Percentiles rank a stretch among this genome's conserved stretches.
These are phyloP conservation scores for Globisporangium spiculum DNA, from an alignment of 352 stramenopile species.

Conservation along the genomic window DNA sequence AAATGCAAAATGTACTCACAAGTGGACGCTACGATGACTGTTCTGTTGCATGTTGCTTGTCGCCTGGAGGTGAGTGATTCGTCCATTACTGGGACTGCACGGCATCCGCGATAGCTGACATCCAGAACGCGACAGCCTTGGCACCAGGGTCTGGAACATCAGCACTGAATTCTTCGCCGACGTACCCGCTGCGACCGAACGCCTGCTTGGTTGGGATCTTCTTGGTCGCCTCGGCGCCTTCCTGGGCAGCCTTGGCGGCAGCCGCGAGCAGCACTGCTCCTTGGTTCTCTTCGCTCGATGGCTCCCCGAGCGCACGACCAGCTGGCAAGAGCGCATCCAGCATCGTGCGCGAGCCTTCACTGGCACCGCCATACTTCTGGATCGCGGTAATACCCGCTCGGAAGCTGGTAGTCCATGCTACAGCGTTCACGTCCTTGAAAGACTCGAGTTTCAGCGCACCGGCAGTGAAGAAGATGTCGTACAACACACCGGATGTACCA, in stretches of 20 bases:
- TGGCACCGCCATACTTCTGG: constrained; percentile 92
- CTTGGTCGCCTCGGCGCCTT: constrained; percentile 90
- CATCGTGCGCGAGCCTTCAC: constrained; percentile 95
- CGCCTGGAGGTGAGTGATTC: background rate
- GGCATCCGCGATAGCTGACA: constrained; percentile 59
- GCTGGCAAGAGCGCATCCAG: constrained; percentile 94
- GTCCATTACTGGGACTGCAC: constrained; percentile 27
- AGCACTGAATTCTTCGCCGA: constrained; percentile 80
- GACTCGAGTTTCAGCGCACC: constrained; percentile 50
- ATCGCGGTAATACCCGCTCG: constrained; percentile 75
- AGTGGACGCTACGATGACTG: background rate
- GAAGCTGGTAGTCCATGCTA: constrained; percentile 56
- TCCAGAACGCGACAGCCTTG: constrained; percentile 90
- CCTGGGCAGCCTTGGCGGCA: constrained; percentile 71
- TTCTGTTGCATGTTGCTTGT: background rate
- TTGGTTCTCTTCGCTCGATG: constrained; percentile 16
- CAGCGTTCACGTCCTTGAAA: constrained; percentile 26
- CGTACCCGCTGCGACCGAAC: constrained; percentile 84
- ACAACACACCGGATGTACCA: constrained; percentile 92
- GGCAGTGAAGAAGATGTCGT: constrained; percentile 92
- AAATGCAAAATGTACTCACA: background rate
- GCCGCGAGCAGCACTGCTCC: constrained; percentile 27
- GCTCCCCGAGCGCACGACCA: constrained; percentile 43
- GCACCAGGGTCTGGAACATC: constrained; percentile 94
- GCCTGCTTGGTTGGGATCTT: constrained; percentile 77